These are phyloP conservation scores for Camellia lanceoleosa DNA, from an alignment of 148 eudicot genomes.

Conservation along the genomic window DNA sequence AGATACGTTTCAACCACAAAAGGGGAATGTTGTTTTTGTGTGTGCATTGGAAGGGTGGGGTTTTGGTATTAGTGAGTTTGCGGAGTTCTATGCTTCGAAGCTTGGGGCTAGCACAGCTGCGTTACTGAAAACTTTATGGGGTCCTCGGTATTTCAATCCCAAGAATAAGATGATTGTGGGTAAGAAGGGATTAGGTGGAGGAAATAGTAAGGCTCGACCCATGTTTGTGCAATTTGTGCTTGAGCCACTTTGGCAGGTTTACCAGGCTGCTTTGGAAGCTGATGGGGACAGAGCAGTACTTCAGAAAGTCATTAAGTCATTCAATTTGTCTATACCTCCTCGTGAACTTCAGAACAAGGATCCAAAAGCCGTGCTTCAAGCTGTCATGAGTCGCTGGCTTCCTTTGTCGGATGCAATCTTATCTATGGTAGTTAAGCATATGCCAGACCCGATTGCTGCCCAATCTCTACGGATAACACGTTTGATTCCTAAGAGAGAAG, in stretches of 20 bases:
- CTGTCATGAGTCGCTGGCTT: constrained; percentile 91
- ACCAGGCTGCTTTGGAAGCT: constrained; percentile 53
- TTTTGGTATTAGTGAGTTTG: constrained; percentile 70
- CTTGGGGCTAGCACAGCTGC: constrained; percentile 52
- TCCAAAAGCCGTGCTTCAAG: constrained; percentile 72
- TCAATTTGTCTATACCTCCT: constrained; percentile 59
- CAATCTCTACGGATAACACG: constrained; percentile 68
- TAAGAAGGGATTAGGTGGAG: constrained; percentile 57
- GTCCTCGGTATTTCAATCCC: constrained; percentile 71
- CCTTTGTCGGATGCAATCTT: constrained; percentile 68
- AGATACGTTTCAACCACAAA: constrained; percentile 87
- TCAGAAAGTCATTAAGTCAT: constrained; percentile 63
- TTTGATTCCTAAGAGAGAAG: constrained; percentile 81
- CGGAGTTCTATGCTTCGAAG: constrained; percentile 72
- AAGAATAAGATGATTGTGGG: constrained; percentile 67
- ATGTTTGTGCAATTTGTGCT: constrained; percentile 87
- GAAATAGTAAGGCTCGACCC: constrained; percentile 60
- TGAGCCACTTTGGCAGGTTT: constrained; percentile 87
- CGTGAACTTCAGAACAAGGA: constrained; percentile 77
- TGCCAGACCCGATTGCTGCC: constrained; percentile 75
- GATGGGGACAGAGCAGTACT: constrained; percentile 63
- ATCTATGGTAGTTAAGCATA: constrained; percentile 64
- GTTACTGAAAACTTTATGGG: constrained; percentile 74
- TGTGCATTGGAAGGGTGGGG: constrained; percentile 99
- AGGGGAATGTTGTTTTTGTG: constrained; percentile 88